Base-by-base conservation (phyloP, 345 rosid genomes). In the Lepidium didymum region DNA sequence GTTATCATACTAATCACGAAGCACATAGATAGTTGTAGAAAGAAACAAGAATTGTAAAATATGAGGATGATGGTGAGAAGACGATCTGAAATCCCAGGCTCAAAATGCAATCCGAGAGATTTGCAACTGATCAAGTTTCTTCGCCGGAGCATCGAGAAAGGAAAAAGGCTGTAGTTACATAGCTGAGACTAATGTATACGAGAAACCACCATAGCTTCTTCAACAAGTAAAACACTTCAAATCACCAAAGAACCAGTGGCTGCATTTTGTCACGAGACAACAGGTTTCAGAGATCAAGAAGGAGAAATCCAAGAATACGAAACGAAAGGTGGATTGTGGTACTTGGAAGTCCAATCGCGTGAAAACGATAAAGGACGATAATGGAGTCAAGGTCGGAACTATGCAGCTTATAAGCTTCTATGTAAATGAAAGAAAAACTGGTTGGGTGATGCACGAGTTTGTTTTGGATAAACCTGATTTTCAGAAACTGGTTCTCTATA, bases 391-490 rank as follows among this genome's bases (percentile, higher is more conserved):
- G 23, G 14, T 55, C 42, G 71, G 71, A 19, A 8, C 15, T n/a
- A 7, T 8, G 43, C 19, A 34, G 25, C 21, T 4, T 33, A 0
- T 45, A 10, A n/a, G 2, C 36, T 44, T 13, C 14, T 9, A 54
- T n/a, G 23, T 4, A 13, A 40, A 53, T 0, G 11, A 3, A 13
- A 4, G 13, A 16, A 31, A 9, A 40, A 67, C 63, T 0, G 71
- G 71, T 55, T 67, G 70, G 62, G 4, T 5, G 6, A 66, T 66
- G 71, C 43, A 55, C 4, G 62, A 67, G 71, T 67, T 29, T 55
- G 2, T 67, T 55, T 43, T 67, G 45, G 5, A 67, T 43, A 19
- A 44, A 43, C n/a, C 19, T 8, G 62, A 25, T 3, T 54, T 41
- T 44, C 71, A 67, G n/a, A 7, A 67, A 43, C 0, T 15, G 2